Conservation (phyloP, 192 early-diverging fungal genomes). For the Coemansia erecta region DNA sequence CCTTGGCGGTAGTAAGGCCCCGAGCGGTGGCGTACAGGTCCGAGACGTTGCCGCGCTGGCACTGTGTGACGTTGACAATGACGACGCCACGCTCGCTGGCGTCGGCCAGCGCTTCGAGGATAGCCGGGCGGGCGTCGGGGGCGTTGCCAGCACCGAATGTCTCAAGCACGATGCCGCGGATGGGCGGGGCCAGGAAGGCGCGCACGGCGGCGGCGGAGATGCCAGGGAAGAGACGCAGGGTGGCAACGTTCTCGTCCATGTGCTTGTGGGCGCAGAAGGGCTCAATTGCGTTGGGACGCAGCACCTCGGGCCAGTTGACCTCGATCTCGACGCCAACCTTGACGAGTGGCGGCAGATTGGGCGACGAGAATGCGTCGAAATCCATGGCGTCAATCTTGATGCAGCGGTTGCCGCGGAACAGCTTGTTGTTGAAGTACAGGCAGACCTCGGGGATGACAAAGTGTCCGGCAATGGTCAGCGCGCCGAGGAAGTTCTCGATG, state of each 20-base stretch:
- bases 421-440: conserved; percentile 91
- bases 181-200: conserved; percentile 80
- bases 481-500: conserved; percentile 93
- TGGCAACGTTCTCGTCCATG: conserved; percentile 84
- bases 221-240: conserved; percentile 90
- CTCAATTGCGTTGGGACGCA: conserved; percentile 80
- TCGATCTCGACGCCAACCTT: conserved; percentile 96
- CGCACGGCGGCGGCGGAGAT: conserved; percentile 85
- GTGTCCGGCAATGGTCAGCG: conserved; percentile 95
- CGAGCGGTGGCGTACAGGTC: conserved; percentile 90
- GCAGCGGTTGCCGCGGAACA: conserved; percentile 89
- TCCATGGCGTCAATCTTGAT: conserved; percentile 75
- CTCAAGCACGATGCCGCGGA: conserved; percentile 90
- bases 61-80: conserved; percentile 96
- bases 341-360: conserved; percentile 87
- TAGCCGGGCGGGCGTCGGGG: conserved; percentile 81
- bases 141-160: conserved; percentile 98
- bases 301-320: conserved; percentile 85
- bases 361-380: conserved; percentile 82
- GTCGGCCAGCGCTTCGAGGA: conserved; percentile 78
- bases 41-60: conserved; percentile 75
- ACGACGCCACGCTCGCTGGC: conserved; percentile 92
- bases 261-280: conserved; percentile 82
- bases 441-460: conserved; percentile 96
- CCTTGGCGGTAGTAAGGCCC: conserved; percentile 72